Percentiles rank a stretch among this genome's conserved stretches.
These are phyloP conservation scores for Handroanthus guayacan DNA, from an alignment of 257 asterid genomes.

Conservation along the genomic window DNA sequence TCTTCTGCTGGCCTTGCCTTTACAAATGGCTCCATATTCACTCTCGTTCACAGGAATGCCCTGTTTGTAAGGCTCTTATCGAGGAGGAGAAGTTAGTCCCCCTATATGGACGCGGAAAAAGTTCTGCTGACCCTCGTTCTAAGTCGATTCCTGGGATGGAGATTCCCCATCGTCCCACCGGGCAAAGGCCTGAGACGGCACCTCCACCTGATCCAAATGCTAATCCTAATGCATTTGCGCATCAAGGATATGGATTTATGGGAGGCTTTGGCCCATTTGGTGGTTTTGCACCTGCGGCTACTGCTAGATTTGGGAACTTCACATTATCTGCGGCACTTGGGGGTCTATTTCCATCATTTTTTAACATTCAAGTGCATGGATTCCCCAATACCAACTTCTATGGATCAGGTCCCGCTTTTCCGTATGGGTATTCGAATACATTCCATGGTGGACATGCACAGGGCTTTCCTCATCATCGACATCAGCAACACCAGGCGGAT, in stretches of 20 bases:
- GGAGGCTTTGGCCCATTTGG: slow-evolving; percentile 47
- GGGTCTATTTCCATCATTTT: slow-evolving; percentile 53
- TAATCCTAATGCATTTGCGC: slow-evolving; percentile 42
- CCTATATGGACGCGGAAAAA: slow-evolving; percentile 70
- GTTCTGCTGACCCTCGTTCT: slow-evolving; percentile 69
- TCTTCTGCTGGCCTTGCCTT: slow-evolving; percentile 81
- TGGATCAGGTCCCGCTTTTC: slow-evolving; percentile 50
- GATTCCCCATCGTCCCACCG: slow-evolving; percentile 57
- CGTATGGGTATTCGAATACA: slow-evolving; percentile 45
- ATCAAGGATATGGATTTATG: slow-evolving; percentile 47
- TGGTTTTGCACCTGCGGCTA: slow-evolving; percentile 47
- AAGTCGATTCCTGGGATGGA: slow-evolving; percentile 59
- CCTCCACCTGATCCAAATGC: slow-evolving; percentile 45
- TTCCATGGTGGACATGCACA: slow-evolving; percentile 58
- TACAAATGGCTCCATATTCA: slow-evolving; percentile 70
- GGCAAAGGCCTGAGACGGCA: slow-evolving; percentile 59
- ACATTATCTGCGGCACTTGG: slow-evolving; percentile 57
- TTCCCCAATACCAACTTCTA: slow-evolving; percentile 47
- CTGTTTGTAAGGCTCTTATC: slow-evolving; percentile 70
- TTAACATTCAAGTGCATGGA: slow-evolving; percentile 57
- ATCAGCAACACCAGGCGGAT: slow-evolving; percentile 56
- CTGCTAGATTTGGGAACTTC: slow-evolving; percentile 56
- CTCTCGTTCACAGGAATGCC: slow-evolving; percentile 63
- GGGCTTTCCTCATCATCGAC: slow-evolving; percentile 43
- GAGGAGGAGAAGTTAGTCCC: slow-evolving; percentile 74